These are phyloP conservation scores for Globisporangium sylvaticum DNA, from an alignment of 352 stramenopile genomes.

Conservation along the genomic window DNA sequence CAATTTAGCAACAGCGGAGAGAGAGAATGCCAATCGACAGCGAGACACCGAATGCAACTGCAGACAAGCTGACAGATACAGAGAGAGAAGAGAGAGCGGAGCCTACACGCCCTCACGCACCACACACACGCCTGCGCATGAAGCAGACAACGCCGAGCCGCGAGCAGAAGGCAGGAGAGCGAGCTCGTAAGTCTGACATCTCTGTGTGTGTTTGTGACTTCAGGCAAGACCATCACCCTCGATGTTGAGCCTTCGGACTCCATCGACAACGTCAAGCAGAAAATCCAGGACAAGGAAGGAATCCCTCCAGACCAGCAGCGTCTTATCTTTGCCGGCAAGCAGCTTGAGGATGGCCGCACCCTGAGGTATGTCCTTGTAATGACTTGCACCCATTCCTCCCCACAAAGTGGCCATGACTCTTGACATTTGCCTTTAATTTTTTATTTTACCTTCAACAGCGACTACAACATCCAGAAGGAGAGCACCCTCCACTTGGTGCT, in stretches of 20 bases:
- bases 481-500: constrained; percentile 96
- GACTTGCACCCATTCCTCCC: background rate
- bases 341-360: constrained; percentile 90
- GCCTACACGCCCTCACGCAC: background rate
- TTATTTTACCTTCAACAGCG: constrained; percentile 60
- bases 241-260: constrained; percentile 90
- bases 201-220: constrained; percentile 5
- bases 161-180: background rate
- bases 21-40: background rate
- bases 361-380: constrained; percentile 29
- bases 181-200: constrained; percentile 3
- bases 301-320: constrained; percentile 92
- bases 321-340: constrained; percentile 85
- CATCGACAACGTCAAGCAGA: constrained; percentile 95
- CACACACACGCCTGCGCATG: background rate
- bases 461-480: constrained; percentile 97
- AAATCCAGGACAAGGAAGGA: constrained; percentile 91
- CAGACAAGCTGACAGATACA: background rate
- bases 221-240: constrained; percentile 88
- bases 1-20: constrained; percentile 1
- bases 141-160: background rate
- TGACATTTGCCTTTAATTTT: background rate
- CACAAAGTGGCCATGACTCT: background rate
- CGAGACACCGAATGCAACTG: background rate
- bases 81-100: background rate